Evolutionary conservation across 805 yeast genomes (phyloP), one percentile per base, ranked within the genome.

Genomic region (Scheffersomyces ergatensis): DNA sequence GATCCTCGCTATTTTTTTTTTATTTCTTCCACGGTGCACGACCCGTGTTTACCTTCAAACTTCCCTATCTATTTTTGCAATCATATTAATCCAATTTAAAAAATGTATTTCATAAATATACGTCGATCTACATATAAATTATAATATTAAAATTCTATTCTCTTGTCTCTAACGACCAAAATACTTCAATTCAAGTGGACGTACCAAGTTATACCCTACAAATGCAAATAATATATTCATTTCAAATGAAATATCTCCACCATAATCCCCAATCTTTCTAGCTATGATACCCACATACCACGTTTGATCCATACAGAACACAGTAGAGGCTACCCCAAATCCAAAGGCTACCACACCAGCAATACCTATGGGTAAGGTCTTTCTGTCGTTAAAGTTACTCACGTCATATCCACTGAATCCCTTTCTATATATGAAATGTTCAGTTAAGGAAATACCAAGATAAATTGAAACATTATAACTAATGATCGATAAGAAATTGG

Each of bases 201-300:
- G 50, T 5, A 46, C 51, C 13, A 56, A 17, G 27, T 52, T 51
- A 43, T 57, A 59, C 5, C 60, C 63, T 18, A 60, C 47, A 30
- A 62, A 62, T 2, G 67, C 47, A 42, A 60, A 54, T 3, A 46
- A 48, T 7, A 59, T 46, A 43, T 63, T 61, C 35, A 63, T 50
- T 42, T 60, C 61, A 32, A 57, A 63, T 4, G 65, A 58, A 17
- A 60, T 48, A 36, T 63, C 67, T 27, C 67, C 67, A 6, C 64
- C 62, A 5, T 35, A 24, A 2, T 42, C 35, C 8, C 61, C 58
- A 33, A 57, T 51, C 16, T 39, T 48, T 19, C 50, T 44, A 8
- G 64, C 58, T 24, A 63, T 57, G 5, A 60, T 60, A 3, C 69
- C 69, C 20, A 40, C 51, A 43, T 58, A 63, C 67, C 67, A 63